Evolutionary conservation across 768 basidiomycete genomes (phyloP).

Genomic region (Dioszegia hungarica): DNA sequence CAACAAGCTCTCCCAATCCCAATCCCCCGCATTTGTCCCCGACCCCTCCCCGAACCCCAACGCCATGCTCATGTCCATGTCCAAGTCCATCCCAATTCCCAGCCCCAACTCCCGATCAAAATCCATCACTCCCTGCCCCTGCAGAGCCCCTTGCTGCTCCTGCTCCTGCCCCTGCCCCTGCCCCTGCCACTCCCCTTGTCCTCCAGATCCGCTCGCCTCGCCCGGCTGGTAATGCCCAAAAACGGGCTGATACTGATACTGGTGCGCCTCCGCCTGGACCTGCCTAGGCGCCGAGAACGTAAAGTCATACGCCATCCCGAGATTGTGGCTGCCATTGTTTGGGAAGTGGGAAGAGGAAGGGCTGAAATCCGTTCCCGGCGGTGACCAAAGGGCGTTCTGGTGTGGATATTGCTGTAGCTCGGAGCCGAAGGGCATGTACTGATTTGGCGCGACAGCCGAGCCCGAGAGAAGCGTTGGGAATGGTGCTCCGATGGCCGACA

Average conservation of each 20-base stretch:
- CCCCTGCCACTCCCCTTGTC: background rate
- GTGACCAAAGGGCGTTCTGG: background rate
- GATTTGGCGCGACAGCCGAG: too few species aligned
- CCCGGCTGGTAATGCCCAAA: background rate
- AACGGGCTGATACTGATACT: background rate
- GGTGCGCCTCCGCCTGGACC: too few species aligned
- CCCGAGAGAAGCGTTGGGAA: too few species aligned
- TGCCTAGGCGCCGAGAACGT: too few species aligned
- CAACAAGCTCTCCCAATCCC: slow-evolving; percentile 4
- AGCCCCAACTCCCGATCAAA: too few species aligned
- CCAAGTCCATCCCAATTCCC: slow-evolving; percentile 40
- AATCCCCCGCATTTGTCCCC: background rate
- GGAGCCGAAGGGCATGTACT: background rate
- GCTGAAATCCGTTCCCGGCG: background rate
- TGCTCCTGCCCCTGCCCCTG: background rate
- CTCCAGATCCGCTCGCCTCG: too few species aligned
- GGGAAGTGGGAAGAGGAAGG: background rate
- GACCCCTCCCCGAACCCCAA: slow-evolving; percentile 16
- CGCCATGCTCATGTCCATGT: slow-evolving; percentile 44
- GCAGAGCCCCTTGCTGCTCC: too few species aligned
- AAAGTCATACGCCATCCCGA: too few species aligned
- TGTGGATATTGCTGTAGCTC: background rate
- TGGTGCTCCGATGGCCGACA: too few species aligned
- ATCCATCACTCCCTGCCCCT: too few species aligned
- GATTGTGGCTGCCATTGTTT: too few species aligned